Base-by-base conservation (phyloP, 177 flowering plant genomes). In the Telopea speciosissima region DNA sequence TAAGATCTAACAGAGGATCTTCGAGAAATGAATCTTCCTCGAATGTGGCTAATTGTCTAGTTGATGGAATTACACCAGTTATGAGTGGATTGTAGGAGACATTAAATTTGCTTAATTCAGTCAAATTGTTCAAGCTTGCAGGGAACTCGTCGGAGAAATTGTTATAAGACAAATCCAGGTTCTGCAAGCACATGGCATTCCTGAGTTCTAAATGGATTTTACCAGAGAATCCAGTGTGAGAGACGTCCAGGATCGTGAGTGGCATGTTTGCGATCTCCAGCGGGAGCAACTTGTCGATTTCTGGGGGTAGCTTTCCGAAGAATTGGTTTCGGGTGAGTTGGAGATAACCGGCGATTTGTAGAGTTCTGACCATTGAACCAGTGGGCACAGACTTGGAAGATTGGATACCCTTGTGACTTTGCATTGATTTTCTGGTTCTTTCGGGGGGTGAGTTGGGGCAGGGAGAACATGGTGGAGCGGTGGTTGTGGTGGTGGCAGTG, bases 91-190 rank as follows among this genome's bases (percentile, higher is more conserved):
- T 93, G 80, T 79, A 91, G 1, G 98, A 93, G 45, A 93, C 68
- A 65, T 91, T 93, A 84, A 93, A 89, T 83, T 87, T 88, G 87
- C 60, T 91, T 68, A 93, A 76, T 21, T 91, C 87, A 62, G 56
- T 68, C 79, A 91, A 78, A 45, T 76, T 60, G 76, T 74, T 79
- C 77, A 93, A 76, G 78, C 86, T 86, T 11, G 74, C 36, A 0
- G 97, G 98, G 24, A 91, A 91, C 17, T 63, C 40, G 23, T 94
- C 94, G 1, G 97, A 91, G 80, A 93, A 90, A 60, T 93, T 93
- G 83, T 93, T 93, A 76, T 52, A 66, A 4, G 98, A 93, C 77
- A 93, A 68, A 75, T 93, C 98, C 8, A 93, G 90, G 73, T 75
- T 88, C 82, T 84, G 86, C 72, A 93, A 42, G 81, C 98, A 91